A percentile compares a stretch with the other conserved stretches of the same genome.
phyloP scores from a whole-genome alignment of 768 basidiomycete genomes.

The Auricularia heimuer region DNA sequence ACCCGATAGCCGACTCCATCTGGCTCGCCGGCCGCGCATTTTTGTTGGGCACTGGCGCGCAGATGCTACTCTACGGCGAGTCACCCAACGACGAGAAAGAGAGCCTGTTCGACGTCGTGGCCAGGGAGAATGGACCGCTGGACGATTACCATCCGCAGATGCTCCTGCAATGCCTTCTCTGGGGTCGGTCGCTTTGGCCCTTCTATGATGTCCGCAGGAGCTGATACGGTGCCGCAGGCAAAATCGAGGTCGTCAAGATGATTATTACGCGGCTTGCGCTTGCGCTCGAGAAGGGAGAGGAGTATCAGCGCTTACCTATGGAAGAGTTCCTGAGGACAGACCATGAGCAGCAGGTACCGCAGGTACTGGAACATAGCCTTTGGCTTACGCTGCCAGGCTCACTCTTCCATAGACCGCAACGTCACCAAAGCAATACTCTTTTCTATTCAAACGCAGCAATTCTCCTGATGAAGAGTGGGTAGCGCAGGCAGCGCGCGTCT shows the following conservation, averaged over 20 bases:
- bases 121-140: slow-evolving; percentile 74
- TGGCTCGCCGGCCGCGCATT: slow-evolving; percentile 82
- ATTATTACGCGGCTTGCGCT: slow-evolving; percentile 46
- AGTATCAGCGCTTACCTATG: slow-evolving; percentile 36
- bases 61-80: slow-evolving; percentile 72
- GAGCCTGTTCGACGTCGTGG: slow-evolving; percentile 75
- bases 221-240: slow-evolving; percentile 39
- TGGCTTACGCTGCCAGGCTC: background rate
- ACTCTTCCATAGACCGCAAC: slow-evolving; percentile 5
- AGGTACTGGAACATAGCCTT: slow-evolving; percentile 6
- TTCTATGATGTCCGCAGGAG: background rate
- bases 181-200: slow-evolving; percentile 47
- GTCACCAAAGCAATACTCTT: slow-evolving; percentile 32
- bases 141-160: slow-evolving; percentile 91
- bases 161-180: slow-evolving; percentile 81
- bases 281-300: slow-evolving; percentile 18
- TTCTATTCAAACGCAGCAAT: slow-evolving; percentile 42
- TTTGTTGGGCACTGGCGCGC: slow-evolving; percentile 71
- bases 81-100: slow-evolving; percentile 22
- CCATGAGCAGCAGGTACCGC: slow-evolving; percentile 14
- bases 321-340: slow-evolving; percentile 45
- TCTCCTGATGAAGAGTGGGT: slow-evolving; percentile 37
- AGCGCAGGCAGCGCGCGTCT: background rate
- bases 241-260: slow-evolving; percentile 78
- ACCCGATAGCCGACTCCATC: slow-evolving; percentile 79